phyloP scores from a whole-genome alignment of 768 basidiomycete species.

The Mycena metata region DNA sequence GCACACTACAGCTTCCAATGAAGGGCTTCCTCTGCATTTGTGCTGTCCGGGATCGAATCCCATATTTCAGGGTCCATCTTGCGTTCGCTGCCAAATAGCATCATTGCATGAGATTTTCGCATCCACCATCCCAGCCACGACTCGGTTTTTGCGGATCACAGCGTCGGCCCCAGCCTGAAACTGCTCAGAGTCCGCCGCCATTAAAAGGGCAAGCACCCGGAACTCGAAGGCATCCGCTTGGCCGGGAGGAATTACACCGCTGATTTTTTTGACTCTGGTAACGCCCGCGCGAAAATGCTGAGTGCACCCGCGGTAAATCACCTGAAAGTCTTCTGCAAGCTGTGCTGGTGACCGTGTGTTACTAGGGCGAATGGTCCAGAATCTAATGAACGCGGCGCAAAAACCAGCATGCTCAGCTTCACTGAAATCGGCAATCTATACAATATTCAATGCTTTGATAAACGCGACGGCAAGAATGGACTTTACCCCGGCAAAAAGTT shows the following conservation, averaged over 20 bases:
- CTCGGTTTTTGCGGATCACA: conserved; percentile 1
- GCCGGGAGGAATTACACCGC: neutral
- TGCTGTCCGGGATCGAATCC: conserved; percentile 49
- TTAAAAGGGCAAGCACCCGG: neutral
- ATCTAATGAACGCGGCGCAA: neutral
- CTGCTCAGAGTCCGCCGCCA: neutral
- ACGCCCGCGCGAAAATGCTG: conserved; percentile 6
- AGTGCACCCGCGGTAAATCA: neutral
- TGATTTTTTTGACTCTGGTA: conserved; percentile 3
- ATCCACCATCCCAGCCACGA: neutral
- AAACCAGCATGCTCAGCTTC: neutral
- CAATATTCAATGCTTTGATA: neutral
- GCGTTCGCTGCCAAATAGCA: conserved; percentile 46
- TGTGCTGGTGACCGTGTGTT: neutral
- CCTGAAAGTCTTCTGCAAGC: neutral
- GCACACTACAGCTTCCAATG: conserved; percentile 49
- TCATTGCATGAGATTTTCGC: conserved; percentile 41
- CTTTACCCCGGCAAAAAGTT: neutral
- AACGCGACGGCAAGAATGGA: neutral
- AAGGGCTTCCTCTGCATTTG: conserved; percentile 54
- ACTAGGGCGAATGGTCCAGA: neutral
- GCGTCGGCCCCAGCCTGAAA: conserved; percentile 1
- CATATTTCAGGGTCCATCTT: conserved; percentile 47
- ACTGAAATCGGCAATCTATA: conserved; percentile 11
- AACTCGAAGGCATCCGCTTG: neutral